phyloP scores from a whole-genome alignment of 441 rosid genomes.

The Adansonia grandidieri region DNA sequence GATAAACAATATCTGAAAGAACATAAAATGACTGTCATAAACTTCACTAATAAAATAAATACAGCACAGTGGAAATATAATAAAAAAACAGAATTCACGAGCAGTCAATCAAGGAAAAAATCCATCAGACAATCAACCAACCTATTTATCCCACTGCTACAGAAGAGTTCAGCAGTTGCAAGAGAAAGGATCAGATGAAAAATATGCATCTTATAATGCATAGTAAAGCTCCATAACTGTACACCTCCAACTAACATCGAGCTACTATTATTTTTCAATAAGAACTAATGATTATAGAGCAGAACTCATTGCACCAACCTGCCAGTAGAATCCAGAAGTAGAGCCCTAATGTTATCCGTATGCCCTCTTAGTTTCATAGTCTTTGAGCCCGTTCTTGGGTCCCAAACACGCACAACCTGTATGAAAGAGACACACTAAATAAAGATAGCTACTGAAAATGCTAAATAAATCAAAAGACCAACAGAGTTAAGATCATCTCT shows the following conservation, averaged over 20 bases:
- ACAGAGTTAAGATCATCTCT: neutral
- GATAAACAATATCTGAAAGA: conserved; percentile 91
- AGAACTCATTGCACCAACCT: conserved; percentile 52
- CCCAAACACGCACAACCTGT: conserved; percentile 99
- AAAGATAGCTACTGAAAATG: neutral
- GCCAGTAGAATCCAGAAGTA: conserved; percentile 94
- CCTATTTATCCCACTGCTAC: neutral
- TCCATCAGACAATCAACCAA: conserved; percentile 1
- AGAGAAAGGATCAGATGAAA: conserved; percentile 8
- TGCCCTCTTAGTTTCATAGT: conserved; percentile 97
- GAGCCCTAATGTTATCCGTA: conserved; percentile 91
- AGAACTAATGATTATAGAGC: conserved; percentile 6
- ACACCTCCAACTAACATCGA: conserved; percentile 5
- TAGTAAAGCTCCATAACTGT: conserved; percentile 10
- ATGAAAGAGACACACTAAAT: conserved; percentile 31
- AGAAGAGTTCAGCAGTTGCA: conserved; percentile 15
- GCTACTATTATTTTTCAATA: conserved; percentile 5
- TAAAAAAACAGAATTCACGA: neutral
- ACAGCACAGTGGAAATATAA: neutral
- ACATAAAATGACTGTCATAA: conserved; percentile 30
- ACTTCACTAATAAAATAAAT: conserved; percentile 9
- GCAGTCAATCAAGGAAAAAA: conserved; percentile 18
- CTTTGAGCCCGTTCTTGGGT: conserved; percentile 95
- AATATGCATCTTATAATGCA: conserved; percentile 3
- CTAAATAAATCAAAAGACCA: neutral